These are phyloP conservation scores for Diplodia scrobiculata DNA, from an alignment of 2,329 filamentous ascomycete species.

Conservation along the genomic window DNA sequence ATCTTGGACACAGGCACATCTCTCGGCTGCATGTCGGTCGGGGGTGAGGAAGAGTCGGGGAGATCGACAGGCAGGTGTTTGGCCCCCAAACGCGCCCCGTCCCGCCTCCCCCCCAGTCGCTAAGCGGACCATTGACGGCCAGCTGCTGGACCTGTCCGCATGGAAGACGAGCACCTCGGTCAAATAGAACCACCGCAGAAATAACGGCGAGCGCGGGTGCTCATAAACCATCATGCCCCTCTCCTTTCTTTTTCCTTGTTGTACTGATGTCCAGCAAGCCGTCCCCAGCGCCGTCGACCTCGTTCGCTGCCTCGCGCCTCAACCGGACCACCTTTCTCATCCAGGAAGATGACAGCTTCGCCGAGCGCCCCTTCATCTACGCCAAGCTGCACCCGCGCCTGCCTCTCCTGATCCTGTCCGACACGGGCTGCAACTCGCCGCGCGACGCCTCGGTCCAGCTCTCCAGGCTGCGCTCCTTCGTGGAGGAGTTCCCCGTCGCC, in stretches of 20 bases:
- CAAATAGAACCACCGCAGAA: constrained; percentile 21
- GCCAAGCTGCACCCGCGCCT: constrained; percentile 45
- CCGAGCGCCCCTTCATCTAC: constrained; percentile 53
- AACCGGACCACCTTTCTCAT: constrained; percentile 52
- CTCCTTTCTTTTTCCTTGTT: neutral
- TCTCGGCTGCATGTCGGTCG: neutral
- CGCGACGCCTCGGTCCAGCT: constrained; percentile 34
- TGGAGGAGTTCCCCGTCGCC: constrained; percentile 47
- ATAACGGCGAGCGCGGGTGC: constrained; percentile 3
- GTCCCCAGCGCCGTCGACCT: constrained; percentile 29
- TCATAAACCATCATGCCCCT: constrained; percentile 1
- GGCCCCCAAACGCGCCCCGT: constrained; percentile 4
- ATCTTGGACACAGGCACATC: neutral
- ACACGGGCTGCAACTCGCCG: constrained; percentile 52
- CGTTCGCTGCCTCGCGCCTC: constrained; percentile 44
- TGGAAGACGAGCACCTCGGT: constrained; percentile 14
- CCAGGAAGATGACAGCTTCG: constrained; percentile 49
- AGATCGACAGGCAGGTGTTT: neutral
- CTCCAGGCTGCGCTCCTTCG: constrained; percentile 46
- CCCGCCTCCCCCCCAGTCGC: constrained; percentile 7
- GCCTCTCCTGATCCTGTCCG: constrained; percentile 46
- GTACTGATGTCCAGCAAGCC: constrained; percentile 19
- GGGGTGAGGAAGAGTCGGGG: neutral
- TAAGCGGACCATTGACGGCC: neutral
- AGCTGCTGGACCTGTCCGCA: constrained; percentile 7